A percentile compares a stretch with the other conserved stretches of the same genome.
phyloP scores from a whole-genome alignment of 139 green algal genomes.

The Closterium sp. region DNA sequence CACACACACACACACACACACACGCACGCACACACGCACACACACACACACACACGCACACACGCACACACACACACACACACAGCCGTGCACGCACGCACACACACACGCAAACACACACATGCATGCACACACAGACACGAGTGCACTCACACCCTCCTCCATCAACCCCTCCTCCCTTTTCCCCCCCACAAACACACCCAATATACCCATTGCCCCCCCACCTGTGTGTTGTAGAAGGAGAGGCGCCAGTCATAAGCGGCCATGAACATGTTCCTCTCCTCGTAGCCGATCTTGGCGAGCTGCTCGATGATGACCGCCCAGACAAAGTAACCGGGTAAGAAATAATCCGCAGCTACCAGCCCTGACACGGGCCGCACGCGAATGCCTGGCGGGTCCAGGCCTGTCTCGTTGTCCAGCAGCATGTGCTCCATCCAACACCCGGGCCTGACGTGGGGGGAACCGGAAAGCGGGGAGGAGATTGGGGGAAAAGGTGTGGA shows the following conservation, averaged over 20 bases:
- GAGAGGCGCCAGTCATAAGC: slow-evolving; percentile 81
- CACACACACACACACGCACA: no score
- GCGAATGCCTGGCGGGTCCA: slow-evolving; percentile 40
- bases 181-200: no score
- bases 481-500: no score
- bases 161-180: no score
- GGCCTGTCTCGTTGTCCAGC: slow-evolving; percentile 51
- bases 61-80: no score
- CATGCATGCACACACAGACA: no score
- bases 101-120: no score
- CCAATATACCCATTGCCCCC: no score
- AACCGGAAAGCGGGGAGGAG: no score
- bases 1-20: neutral
- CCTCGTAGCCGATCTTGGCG: slow-evolving; percentile 63
- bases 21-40: no score
- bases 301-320: slow-evolving; percentile 46
- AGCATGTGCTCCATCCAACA: slow-evolving; percentile 63
- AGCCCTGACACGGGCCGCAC: slow-evolving; percentile 41
- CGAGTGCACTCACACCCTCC: no score
- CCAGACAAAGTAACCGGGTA: slow-evolving; percentile 47
- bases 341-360: slow-evolving; percentile 51
- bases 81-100: no score
- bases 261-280: slow-evolving; percentile 59
- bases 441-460: slow-evolving; percentile 19
- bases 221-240: slow-evolving; percentile 60